These are phyloP conservation scores for Hygrophorus russula DNA, from an alignment of 768 basidiomycete species.

Conservation along the genomic window DNA sequence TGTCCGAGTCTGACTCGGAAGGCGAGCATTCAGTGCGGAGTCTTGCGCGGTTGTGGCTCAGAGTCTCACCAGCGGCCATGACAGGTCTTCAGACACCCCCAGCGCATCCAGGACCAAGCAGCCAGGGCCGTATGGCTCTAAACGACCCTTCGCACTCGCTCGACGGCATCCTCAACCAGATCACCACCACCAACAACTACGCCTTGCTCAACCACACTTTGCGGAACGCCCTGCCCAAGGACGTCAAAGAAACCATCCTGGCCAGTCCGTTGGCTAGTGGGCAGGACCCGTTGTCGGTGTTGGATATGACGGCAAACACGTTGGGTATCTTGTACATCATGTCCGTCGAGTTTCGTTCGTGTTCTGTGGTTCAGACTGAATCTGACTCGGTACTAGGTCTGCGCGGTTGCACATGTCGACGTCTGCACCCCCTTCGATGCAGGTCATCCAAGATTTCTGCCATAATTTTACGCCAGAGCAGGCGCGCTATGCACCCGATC, in stretches of 20 bases:
- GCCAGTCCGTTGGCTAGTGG: conserved; percentile 43
- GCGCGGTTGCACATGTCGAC: conserved; percentile 39
- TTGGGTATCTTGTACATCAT: conserved; percentile 62
- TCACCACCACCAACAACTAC: conserved; percentile 30
- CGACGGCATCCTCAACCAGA: conserved; percentile 30
- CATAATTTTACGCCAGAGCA: conserved; percentile 47
- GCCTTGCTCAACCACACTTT: conserved; percentile 31
- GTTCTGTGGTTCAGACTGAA: not conserved
- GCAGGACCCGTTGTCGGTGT: conserved; percentile 53
- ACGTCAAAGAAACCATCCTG: conserved; percentile 46
- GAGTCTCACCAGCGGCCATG: no score
- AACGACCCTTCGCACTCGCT: conserved; percentile 17
- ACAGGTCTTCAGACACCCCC: not conserved
- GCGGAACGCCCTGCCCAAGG: conserved; percentile 38
- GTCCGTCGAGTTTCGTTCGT: conserved; percentile 28
- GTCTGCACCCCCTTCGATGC: conserved; percentile 29
- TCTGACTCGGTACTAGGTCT: conserved; percentile 26
- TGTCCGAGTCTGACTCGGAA: no score
- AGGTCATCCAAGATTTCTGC: conserved; percentile 48
- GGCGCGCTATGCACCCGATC: conserved; percentile 57
- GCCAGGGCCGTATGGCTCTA: conserved; percentile 13
- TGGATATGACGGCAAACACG: conserved; percentile 47
- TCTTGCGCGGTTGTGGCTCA: no score
- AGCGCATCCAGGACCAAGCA: conserved; percentile 2
- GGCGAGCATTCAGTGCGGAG: no score